Evolutionary conservation across 2,329 filamentous ascomycete genomes (phyloP).

Genomic region (Hypoxylon sp.): DNA sequence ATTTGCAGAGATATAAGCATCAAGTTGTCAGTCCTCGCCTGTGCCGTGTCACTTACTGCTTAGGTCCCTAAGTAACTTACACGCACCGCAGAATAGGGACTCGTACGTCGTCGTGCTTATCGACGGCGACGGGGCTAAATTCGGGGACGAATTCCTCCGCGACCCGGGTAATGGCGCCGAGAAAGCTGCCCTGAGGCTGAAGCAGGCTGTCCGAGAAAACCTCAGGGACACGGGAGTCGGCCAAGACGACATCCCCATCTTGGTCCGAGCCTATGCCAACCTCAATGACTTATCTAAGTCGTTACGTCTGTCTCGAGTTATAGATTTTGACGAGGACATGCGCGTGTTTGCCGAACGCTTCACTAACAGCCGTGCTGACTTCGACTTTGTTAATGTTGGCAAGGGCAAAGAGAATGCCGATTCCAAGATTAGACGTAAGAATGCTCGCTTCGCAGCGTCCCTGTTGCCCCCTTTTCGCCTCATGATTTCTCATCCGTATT

Average conservation of each 20-base stretch:
- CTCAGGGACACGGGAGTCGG: constrained; percentile 36
- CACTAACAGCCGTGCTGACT: constrained; percentile 47
- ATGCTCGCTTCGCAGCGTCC: not conserved
- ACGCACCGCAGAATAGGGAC: constrained; percentile 41
- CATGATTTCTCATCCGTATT: constrained; percentile 20
- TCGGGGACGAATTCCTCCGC: constrained; percentile 45
- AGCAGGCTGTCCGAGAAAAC: constrained; percentile 44
- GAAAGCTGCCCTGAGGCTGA: constrained; percentile 44
- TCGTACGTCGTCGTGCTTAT: constrained; percentile 47
- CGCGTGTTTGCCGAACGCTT: constrained; percentile 46
- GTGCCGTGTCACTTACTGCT: constrained; percentile 19
- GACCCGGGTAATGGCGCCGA: constrained; percentile 42
- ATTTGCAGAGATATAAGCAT: constrained; percentile 31
- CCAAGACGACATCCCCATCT: constrained; percentile 44
- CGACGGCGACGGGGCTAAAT: constrained; percentile 48
- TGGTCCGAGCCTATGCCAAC: constrained; percentile 48
- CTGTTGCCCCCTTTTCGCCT: not conserved
- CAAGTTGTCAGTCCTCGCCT: constrained; percentile 35
- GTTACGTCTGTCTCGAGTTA: constrained; percentile 45
- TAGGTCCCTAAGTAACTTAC: not conserved
- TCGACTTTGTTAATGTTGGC: constrained; percentile 48
- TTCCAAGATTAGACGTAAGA: constrained; percentile 46
- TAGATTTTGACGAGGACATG: constrained; percentile 45
- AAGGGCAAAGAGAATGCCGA: constrained; percentile 48
- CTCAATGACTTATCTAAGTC: constrained; percentile 46